A percentile compares a stretch with the other conserved stretches of the same genome.
These are phyloP conservation scores for Cytospora piceicola DNA, from an alignment of 2,329 filamentous ascomycete species.

Conservation along the genomic window DNA sequence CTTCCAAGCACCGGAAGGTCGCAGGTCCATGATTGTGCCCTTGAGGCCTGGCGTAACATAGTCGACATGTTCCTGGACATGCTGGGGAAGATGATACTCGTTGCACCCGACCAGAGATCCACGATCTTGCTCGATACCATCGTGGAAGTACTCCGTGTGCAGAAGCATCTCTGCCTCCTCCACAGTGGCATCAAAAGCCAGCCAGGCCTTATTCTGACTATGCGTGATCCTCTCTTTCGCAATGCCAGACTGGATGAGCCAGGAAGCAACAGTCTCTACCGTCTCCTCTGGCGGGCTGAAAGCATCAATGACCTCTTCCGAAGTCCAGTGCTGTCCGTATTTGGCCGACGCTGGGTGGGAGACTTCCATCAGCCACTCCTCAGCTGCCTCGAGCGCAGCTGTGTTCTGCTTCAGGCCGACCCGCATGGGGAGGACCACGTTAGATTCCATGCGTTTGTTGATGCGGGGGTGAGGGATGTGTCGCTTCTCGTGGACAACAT, in stretches of 20 bases:
- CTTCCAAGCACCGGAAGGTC: slow-evolving; percentile 12
- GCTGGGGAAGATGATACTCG: slow-evolving; percentile 31
- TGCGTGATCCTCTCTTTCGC: slow-evolving; percentile 12
- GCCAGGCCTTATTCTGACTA: slow-evolving; percentile 32
- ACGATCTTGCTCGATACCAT: slow-evolving; percentile 34
- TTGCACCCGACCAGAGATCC: slow-evolving; percentile 33
- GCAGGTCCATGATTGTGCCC: slow-evolving; percentile 13
- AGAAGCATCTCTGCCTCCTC: slow-evolving; percentile 36
- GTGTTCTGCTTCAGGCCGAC: slow-evolving; percentile 23
- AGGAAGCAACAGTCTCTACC: slow-evolving; percentile 40
- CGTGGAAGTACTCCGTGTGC: slow-evolving; percentile 34
- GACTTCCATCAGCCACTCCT: slow-evolving; percentile 27
- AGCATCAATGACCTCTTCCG: slow-evolving; percentile 43
- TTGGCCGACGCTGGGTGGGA: slow-evolving; percentile 22
- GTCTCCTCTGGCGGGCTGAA: slow-evolving; percentile 43
- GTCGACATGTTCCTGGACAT: slow-evolving; percentile 32
- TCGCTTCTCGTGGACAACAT: slow-evolving; percentile 23
- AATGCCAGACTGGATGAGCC: slow-evolving; percentile 42
- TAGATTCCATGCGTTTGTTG: slow-evolving; percentile 20
- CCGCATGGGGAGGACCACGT: slow-evolving; percentile 19
- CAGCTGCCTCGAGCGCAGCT: slow-evolving; percentile 15
- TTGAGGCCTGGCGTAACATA: slow-evolving; percentile 30
- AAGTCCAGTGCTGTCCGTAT: slow-evolving; percentile 41
- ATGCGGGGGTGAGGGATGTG: slow-evolving; percentile 18
- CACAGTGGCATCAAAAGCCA: slow-evolving; percentile 36